Evolutionary conservation across 305 asterid genomes (phyloP), one percentile per base, ranked within the genome.

Genomic region (Fraxinus floribunda): DNA sequence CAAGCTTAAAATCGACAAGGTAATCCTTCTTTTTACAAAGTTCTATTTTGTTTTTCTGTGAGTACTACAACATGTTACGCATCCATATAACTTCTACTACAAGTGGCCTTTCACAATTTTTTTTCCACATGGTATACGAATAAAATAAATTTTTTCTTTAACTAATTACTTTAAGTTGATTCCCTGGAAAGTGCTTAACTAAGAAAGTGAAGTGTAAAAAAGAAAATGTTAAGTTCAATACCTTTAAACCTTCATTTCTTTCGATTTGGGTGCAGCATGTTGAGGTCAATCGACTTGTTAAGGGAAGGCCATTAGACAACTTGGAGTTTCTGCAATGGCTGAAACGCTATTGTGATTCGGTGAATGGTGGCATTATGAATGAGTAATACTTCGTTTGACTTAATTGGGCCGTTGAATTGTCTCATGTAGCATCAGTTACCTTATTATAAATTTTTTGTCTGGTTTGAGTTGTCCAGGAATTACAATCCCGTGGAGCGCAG

Each of bases 291-390:
- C 93, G 90, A 84, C 98, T 95, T 78, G 94, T 95, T 46, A 95
- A 95, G 83, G 97, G 94, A 44, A 90, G 99, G 90, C 93, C 99
- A n/a, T 84, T 95, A 80, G 99, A 95, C 89, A 95, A 95, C 88
- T 87, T 95, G 93, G 99, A 95, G 90, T 95, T 94, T 44, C 88
- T 94, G 68, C 99, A 95, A 83, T 95, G 99, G 99, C 89, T 95
- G 83, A 95, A 95, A 87, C 97, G 97, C 70, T 92, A 94, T 62
- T 95, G 99, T 62, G 98, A 94, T 91, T 94, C 97, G 29, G 81
- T 94, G 35, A 94, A 94, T 74, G 98, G 97, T 36, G 98, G 98
- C 85, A 83, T 89, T 41, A 88, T 89, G 93, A 91, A 95, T 44
- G 94, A 92, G 98, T 94, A 83, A 81, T 78, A 46, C 84, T 64